Evolutionary conservation across 2,329 filamentous ascomycete genomes (phyloP).

Genomic region (Exophiala aquamarina): DNA sequence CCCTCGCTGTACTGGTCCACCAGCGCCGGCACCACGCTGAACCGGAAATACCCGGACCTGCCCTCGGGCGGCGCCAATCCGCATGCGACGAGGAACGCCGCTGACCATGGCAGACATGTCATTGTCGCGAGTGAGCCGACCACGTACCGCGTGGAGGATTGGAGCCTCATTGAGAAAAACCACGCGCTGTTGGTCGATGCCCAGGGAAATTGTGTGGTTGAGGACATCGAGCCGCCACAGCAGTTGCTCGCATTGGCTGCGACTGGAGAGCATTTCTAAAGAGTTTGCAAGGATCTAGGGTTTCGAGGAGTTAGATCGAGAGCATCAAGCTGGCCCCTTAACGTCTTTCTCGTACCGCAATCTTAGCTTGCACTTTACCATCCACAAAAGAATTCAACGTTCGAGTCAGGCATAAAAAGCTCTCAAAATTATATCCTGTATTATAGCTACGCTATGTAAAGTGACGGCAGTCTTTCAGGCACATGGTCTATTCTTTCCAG

Average conservation of each 20-base stretch:
- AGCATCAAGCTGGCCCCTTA: conserved; percentile 2
- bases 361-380: too few relatives aligned
- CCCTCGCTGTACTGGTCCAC: conserved; percentile 53
- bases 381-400: too few relatives aligned
- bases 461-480: too few relatives aligned
- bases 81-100: conserved; percentile 36
- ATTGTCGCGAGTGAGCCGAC: conserved; percentile 53
- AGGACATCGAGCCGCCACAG: conserved; percentile 15
- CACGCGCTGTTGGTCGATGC: conserved; percentile 45
- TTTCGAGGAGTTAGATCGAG: not conserved
- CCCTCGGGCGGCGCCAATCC: conserved; percentile 41
- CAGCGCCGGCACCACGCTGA: conserved; percentile 52
- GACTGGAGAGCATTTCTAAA: conserved; percentile 17
- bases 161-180: conserved; percentile 51
- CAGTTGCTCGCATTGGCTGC: conserved; percentile 15
- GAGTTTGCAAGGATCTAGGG: not conserved
- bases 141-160: conserved; percentile 53
- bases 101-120: conserved; percentile 51
- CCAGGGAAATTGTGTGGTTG: conserved; percentile 29
- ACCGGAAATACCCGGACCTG: conserved; percentile 52
- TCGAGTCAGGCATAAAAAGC: too few relatives aligned
- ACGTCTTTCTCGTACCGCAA: too few relatives aligned
- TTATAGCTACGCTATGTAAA: too few relatives aligned
- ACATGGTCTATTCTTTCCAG: too few relatives aligned
- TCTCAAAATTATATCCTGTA: too few relatives aligned